Evolutionary conservation across 2,329 filamentous ascomycete species (phyloP).

Genomic region (Trichoderma breve): DNA sequence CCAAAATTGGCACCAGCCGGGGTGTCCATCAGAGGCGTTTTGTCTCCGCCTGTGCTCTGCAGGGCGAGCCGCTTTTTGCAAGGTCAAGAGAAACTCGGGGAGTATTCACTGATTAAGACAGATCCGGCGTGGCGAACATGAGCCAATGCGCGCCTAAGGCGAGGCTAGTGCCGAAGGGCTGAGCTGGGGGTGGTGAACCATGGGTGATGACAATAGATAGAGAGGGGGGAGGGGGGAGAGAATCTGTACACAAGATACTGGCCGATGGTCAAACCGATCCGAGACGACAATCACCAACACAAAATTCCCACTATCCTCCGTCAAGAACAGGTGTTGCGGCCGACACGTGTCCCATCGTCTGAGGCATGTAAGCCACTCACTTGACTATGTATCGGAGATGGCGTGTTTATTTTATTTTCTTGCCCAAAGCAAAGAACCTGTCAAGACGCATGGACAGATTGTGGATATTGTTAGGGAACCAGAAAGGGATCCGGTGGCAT

Average conservation of each 20-base stretch:
- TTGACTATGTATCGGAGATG: neutral
- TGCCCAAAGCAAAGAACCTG: neutral
- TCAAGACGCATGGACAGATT: neutral
- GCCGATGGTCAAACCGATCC: neutral
- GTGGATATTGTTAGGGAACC: neutral
- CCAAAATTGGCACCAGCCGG: constrained; percentile 22
- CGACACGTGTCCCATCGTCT: neutral
- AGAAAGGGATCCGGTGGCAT: neutral
- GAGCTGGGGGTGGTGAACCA: constrained; percentile 6
- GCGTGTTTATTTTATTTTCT: neutral
- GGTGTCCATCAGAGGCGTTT: constrained; percentile 21
- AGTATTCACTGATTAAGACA: constrained; percentile 19
- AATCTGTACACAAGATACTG: neutral
- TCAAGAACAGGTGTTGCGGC: neutral
- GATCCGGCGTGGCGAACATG: constrained; percentile 21
- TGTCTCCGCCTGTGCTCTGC: constrained; percentile 23
- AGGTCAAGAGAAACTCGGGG: constrained; percentile 17
- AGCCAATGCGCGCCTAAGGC: constrained; percentile 16
- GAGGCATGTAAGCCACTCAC: constrained; percentile 4
- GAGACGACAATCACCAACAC: neutral
- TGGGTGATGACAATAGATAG: neutral
- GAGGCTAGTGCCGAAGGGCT: constrained; percentile 19
- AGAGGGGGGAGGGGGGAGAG: neutral
- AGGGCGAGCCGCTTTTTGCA: constrained; percentile 17
- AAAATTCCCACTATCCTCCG: neutral